Evolutionary conservation across 75 land plant species (phyloP).

Genomic region (Sequoiadendron giganteum): DNA sequence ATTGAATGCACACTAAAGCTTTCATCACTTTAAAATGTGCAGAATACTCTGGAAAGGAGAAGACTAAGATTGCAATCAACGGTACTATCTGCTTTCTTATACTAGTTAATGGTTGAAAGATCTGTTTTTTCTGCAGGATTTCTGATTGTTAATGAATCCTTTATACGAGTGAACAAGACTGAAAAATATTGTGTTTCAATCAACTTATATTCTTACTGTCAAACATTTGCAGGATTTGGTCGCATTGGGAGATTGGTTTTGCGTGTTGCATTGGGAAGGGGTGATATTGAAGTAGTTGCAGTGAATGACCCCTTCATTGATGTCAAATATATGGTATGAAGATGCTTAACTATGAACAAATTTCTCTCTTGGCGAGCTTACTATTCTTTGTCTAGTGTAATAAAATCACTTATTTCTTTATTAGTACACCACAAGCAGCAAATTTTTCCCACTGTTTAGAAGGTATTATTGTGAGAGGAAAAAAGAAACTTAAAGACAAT

Average conservation of each 20-base stretch:
- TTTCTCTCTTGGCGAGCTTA: background rate
- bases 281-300: slow-evolving; percentile 93
- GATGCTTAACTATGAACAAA: background rate
- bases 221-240: slow-evolving; percentile 12
- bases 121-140: background rate
- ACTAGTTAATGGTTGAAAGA: background rate
- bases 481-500: background rate
- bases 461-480: background rate
- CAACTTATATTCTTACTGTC: background rate
- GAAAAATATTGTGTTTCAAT: background rate
- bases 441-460: background rate
- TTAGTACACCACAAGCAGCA: background rate
- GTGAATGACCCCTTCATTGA: slow-evolving; percentile 96
- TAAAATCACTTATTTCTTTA: background rate
- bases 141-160: background rate
- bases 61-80: slow-evolving; percentile 60
- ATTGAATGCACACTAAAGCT: background rate
- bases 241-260: slow-evolving; percentile 84
- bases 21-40: background rate
- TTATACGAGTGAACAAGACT: background rate
- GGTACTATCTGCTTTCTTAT: slow-evolving; percentile 20
- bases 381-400: too few species aligned
- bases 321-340: slow-evolving; percentile 63
- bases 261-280: slow-evolving; percentile 67
- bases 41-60: slow-evolving; percentile 40